phyloP scores from a whole-genome alignment of 2,329 filamentous ascomycete species.

The Cadophora luteo-olivacea region DNA sequence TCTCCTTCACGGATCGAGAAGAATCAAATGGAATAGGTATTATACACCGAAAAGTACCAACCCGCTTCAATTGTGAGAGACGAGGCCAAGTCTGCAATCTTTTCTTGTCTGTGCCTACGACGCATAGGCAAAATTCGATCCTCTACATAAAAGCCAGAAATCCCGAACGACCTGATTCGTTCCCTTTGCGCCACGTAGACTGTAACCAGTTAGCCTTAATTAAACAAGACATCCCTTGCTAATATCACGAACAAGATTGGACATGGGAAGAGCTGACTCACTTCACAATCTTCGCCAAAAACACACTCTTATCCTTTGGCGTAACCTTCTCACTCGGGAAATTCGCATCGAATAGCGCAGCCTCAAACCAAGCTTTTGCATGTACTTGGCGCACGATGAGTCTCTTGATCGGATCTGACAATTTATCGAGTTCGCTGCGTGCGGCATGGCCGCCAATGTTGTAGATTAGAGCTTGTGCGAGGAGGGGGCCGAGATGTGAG shows the following conservation, averaged over 20 bases:
- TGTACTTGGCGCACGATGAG: slow-evolving; percentile 62
- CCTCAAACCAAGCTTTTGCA: slow-evolving; percentile 67
- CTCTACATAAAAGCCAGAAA: slow-evolving; percentile 74
- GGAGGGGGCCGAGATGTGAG: slow-evolving; percentile 63
- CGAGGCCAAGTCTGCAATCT: background rate
- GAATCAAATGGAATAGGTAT: background rate
- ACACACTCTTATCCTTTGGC: slow-evolving; percentile 64
- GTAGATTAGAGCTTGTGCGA: slow-evolving; percentile 65
- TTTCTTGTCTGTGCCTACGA: slow-evolving; percentile 49
- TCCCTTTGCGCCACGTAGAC: slow-evolving; percentile 66
- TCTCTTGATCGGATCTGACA: slow-evolving; percentile 75
- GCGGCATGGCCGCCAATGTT: slow-evolving; percentile 73
- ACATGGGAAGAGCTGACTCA: slow-evolving; percentile 45
- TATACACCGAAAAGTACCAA: background rate
- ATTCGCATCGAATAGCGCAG: slow-evolving; percentile 58
- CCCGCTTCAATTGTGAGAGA: too few species aligned
- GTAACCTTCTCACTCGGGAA: slow-evolving; percentile 64
- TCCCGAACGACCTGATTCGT: slow-evolving; percentile 74
- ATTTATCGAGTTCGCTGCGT: slow-evolving; percentile 74
- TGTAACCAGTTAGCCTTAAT: slow-evolving; percentile 40
- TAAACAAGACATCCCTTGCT: too few species aligned
- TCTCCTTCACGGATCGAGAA: background rate
- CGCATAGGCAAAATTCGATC: slow-evolving; percentile 65
- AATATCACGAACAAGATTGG: too few species aligned
- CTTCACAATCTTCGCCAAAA: slow-evolving; percentile 71